Evolutionary conservation across 371 early-diverging fungal species (phyloP), one percentile per base, ranked within the genome.

Genomic region (Saksenaea vasiformis): DNA sequence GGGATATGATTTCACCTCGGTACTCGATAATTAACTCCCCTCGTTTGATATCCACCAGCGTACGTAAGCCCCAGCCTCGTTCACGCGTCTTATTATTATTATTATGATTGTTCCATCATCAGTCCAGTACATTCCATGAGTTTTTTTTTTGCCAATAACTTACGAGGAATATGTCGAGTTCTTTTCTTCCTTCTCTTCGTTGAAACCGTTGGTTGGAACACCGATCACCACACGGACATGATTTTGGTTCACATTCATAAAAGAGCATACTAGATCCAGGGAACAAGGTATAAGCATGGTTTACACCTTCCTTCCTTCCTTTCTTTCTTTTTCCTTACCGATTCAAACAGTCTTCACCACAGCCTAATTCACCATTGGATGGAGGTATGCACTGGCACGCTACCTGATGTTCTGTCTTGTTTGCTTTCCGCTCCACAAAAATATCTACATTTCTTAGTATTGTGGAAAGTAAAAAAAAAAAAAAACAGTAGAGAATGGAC

Each of bases 1-100:
- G 81, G 1, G 90, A 86, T 35, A 97, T 93, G 22, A 96, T 83
- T 65, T 96, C 96, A 1, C 98, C 96, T 5, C 90, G 84, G 74
- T 96, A 95, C 70, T 97, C 96, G 58, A 91, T 85, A 19, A 97
- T 84, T 24, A 95, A 73, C 28, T 74, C 74, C 31, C 87, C 91
- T 41, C 80, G 77, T 56, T 76, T 72, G 36, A 95, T 87, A 13
- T 76, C 73, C 8, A 69, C 78, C 10, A 60, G 56, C 0, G 94
- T 88, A 55, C 87, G 87, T 35, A 95, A 79, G 2, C 96, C 97
- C 76, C 86, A 92, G 7, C 96, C 96, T 37, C 93, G 84, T 27
- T 76, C 74, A 3, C 72, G 65, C 1, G 87, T 86, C 84, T 88
- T n/a, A n/a, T n/a, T n/a, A n/a, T n/a, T n/a, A n/a, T n/a, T n/a